Evolutionary conservation across 345 rosid species (phyloP), one percentile per base, ranked within the genome.

Genomic region (Salix arbutifolia): DNA sequence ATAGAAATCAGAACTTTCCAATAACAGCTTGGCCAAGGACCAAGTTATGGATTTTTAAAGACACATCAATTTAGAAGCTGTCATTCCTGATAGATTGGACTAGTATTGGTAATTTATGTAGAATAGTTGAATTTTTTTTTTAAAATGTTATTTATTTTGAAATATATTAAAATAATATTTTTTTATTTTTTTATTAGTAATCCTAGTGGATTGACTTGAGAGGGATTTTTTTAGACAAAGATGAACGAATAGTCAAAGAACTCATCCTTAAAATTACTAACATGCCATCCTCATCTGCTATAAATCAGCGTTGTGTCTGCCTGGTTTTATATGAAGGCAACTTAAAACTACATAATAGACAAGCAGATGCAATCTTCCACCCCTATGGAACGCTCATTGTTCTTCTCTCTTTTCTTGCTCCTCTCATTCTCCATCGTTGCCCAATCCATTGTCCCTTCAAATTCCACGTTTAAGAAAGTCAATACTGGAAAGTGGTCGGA

Each of bases 401-500:
- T 80, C 38, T 44, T 26, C n/a, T 33, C 68, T 48, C 26, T 76
- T 17, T 73, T 71, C 71, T 16, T 80, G 14, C 35, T 74, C 17
- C 64, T 81, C 8, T 65, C 79, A 42, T 4, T 73, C 19, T 70
- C 82, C 46, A 72, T 31, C 67, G 42, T 56, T 18, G 78, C 81
- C 21, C 66, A 35, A 19, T 86, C 87, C 17, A 35, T 69, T 3
- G 89, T 89, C 64, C 91, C 91, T 65, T 73, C 81, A 5, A 76
- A 84, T 14, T 79, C 25, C 1, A 82, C 77, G 18, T 89, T 89
- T 53, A 46, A 68, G 75, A 75, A 70, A 4, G 76, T 88, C 23
- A 88, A 89, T 52, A 79, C 74, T 7, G 90, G 91, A 1, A 86
- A 81, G 38, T 83, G 87, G 4, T 85, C 88, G 0, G 71, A 71